These are phyloP conservation scores for Lipomyces yamanashiensis DNA, from an alignment of 805 yeast genomes.

Conservation along the genomic window DNA sequence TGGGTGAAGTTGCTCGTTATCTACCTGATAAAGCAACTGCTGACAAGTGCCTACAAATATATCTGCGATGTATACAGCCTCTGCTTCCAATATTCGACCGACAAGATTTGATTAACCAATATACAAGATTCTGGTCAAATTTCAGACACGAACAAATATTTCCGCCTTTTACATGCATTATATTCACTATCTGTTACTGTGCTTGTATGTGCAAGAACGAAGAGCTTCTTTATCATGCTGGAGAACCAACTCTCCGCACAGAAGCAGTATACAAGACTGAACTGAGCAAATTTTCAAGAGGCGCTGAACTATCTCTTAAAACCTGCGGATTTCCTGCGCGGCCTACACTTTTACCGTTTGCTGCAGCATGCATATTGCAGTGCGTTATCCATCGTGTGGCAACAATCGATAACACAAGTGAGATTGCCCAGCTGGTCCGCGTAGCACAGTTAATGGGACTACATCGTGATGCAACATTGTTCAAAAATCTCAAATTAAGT, in stretches of 20 bases:
- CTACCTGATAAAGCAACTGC: slow-evolving; percentile 20
- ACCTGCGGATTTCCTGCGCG: slow-evolving; percentile 24
- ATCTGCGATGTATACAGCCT: slow-evolving; percentile 25
- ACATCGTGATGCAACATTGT: slow-evolving; percentile 30
- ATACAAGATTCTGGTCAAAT: slow-evolving; percentile 21
- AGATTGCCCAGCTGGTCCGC: slow-evolving; percentile 23
- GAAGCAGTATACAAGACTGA: slow-evolving; percentile 7
- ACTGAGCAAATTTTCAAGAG: slow-evolving; percentile 10
- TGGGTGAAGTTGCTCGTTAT: slow-evolving; percentile 14
- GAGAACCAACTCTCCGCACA: background rate
- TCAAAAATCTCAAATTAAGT: slow-evolving; percentile 8
- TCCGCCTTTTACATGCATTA: slow-evolving; percentile 13
- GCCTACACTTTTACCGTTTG: slow-evolving; percentile 21
- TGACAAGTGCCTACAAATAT: slow-evolving; percentile 17
- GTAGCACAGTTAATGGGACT: slow-evolving; percentile 34
- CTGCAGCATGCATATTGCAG: slow-evolving; percentile 20
- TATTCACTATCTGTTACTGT: slow-evolving; percentile 19
- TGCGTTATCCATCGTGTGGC: slow-evolving; percentile 16
- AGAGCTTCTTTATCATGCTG: slow-evolving; percentile 15
- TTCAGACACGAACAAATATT: slow-evolving; percentile 2
- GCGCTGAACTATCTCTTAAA: slow-evolving; percentile 18
- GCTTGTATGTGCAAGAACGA: slow-evolving; percentile 24
- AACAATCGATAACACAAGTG: slow-evolving; percentile 16
- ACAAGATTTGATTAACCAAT: slow-evolving; percentile 7
- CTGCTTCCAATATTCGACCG: slow-evolving; percentile 27